Conservation (phyloP, 2,329 filamentous ascomycete species). For the Mycosphaerella sp. region DNA sequence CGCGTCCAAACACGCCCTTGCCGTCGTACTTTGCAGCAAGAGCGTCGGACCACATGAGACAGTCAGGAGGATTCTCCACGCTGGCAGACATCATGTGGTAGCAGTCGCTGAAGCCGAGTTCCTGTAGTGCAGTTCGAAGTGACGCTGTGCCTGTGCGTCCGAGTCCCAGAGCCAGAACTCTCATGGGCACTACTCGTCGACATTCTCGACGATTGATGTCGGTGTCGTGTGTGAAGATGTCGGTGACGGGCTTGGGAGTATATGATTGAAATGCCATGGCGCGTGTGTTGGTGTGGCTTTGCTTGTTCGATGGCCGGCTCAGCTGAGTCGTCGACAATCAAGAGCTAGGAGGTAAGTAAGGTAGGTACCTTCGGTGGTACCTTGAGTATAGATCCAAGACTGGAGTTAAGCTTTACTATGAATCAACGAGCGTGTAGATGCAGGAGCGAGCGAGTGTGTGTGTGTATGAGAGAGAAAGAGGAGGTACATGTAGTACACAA, state of each 20-base stretch:
- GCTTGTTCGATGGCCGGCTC: not conserved
- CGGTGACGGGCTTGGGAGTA: slow-evolving; percentile 48
- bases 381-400: too few relatives aligned
- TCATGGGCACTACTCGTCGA: slow-evolving; percentile 63
- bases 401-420: too few relatives aligned
- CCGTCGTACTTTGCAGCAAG: slow-evolving; percentile 57
- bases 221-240: slow-evolving; percentile 58
- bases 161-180: slow-evolving; percentile 62
- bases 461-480: not conserved
- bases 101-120: slow-evolving; percentile 60
- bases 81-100: slow-evolving; percentile 69
- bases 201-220: slow-evolving; percentile 62
- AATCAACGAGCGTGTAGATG: too few relatives aligned
- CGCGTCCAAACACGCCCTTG: slow-evolving; percentile 55
- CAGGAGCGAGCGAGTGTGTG: too few relatives aligned
- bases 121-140: slow-evolving; percentile 58
- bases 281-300: not conserved
- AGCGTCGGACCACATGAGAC: slow-evolving; percentile 64
- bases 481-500: not conserved
- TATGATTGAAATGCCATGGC: slow-evolving; percentile 38
- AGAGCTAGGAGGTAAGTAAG: too few relatives aligned
- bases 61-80: slow-evolving; percentile 62
- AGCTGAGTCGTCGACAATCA: too few relatives aligned
- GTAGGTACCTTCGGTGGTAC: too few relatives aligned
- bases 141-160: slow-evolving; percentile 66